Conservation (phyloP, 305 asterid genomes). For the Fraxinus platypoda region DNA sequence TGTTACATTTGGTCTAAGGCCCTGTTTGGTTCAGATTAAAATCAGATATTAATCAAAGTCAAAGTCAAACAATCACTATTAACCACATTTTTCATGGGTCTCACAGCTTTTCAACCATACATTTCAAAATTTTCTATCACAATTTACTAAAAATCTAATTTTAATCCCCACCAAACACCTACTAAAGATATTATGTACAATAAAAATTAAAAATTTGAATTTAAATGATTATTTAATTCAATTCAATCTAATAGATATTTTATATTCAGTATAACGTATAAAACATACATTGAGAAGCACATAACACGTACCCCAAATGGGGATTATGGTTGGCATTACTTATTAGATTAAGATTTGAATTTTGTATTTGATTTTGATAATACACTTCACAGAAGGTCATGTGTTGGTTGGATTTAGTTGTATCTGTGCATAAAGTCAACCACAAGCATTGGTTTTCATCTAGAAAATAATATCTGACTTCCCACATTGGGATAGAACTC, state of each 20-base stretch:
- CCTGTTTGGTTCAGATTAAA: no score
- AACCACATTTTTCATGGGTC: no score
- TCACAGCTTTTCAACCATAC: no score
- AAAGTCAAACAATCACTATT: no score
- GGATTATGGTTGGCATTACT: conserved; percentile 23
- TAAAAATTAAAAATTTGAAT: background rate
- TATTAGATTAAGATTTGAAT: conserved; percentile 25
- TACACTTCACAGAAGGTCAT: conserved; percentile 25
- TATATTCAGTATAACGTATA: background rate
- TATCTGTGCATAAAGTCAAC: conserved; percentile 33
- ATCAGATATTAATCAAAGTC: no score
- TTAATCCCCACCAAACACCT: no score
- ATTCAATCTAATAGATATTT: background rate
- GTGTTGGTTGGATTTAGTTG: conserved; percentile 30
- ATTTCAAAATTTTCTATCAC: no score
- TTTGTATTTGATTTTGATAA: conserved; percentile 21
- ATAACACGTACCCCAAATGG: conserved; percentile 23
- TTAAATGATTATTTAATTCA: background rate
- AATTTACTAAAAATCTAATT: no score
- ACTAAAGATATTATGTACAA: background rate
- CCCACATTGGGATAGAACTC: background rate
- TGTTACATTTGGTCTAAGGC: no score
- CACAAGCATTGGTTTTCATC: background rate
- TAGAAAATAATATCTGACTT: background rate
- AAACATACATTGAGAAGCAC: background rate